These are phyloP conservation scores for Helichrysum umbraculigerum DNA, from an alignment of 129 eudicot genomes.

Conservation along the genomic window DNA sequence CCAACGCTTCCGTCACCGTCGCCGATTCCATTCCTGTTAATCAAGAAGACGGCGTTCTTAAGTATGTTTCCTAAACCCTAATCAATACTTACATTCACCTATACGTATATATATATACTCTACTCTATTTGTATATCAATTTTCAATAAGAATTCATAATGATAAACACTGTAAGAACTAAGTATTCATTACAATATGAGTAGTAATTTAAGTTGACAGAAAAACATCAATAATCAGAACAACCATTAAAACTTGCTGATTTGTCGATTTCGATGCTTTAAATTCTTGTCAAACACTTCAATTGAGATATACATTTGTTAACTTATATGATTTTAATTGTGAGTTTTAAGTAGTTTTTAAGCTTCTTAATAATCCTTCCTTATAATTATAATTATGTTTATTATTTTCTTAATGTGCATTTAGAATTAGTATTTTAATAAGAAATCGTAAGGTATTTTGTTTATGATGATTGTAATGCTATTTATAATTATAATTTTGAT, in stretches of 20 bases:
- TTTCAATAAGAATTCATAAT: neutral
- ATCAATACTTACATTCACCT: neutral
- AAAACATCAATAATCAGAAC: no score
- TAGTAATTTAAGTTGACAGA: neutral
- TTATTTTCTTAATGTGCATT: neutral
- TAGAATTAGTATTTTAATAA: no score
- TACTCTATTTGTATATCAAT: neutral
- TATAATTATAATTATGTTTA: no score
- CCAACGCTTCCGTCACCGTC: constrained; percentile 77
- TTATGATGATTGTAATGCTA: neutral
- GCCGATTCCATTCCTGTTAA: constrained; percentile 82
- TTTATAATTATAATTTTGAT: no score
- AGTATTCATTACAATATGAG: neutral
- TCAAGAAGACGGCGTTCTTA: constrained; percentile 81
- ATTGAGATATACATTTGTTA: neutral
- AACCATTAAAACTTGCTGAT: no score
- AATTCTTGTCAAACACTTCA: no score
- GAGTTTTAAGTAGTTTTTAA: neutral
- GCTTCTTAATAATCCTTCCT: neutral
- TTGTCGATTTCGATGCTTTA: no score
- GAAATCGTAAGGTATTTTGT: neutral
- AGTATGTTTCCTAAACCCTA: constrained; percentile 43
- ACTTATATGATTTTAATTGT: neutral
- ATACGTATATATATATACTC: neutral
- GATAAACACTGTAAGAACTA: neutral